These are phyloP conservation scores for Rubus parviflorus DNA, from an alignment of 306 rosid species.

Conservation along the genomic window DNA sequence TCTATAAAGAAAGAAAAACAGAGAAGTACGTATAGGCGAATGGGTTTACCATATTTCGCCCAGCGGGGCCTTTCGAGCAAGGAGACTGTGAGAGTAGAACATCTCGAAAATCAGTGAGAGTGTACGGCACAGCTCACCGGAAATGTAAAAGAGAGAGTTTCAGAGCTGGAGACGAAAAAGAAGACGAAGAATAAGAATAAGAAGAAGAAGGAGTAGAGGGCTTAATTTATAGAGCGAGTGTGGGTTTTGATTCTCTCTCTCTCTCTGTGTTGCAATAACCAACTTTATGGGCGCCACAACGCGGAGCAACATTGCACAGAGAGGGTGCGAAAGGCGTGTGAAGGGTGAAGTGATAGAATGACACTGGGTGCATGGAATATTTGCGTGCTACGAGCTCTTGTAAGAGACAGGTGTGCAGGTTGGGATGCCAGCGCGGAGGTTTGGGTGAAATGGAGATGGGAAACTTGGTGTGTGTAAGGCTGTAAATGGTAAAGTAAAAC, in stretches of 20 bases:
- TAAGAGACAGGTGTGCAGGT: neutral
- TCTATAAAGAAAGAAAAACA: neutral
- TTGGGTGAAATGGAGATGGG: neutral
- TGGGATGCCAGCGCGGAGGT: too few relatives aligned
- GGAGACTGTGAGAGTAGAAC: slow-evolving; percentile 89
- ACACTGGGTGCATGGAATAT: neutral
- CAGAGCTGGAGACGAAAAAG: neutral
- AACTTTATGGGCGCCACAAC: slow-evolving; percentile 17
- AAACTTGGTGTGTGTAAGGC: neutral
- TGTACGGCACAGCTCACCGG: slow-evolving; percentile 2
- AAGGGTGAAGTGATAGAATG: neutral
- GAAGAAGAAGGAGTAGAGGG: too few relatives aligned
- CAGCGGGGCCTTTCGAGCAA: slow-evolving; percentile 81
- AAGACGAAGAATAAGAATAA: neutral
- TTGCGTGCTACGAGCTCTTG: neutral
- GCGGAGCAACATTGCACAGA: neutral
- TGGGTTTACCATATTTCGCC: slow-evolving; percentile 74
- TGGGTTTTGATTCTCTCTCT: too few relatives aligned
- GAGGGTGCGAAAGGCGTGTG: neutral
- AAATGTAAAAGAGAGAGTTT: neutral
- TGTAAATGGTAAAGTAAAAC: neutral
- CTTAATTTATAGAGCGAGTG: neutral
- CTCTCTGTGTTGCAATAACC: neutral
- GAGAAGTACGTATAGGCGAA: neutral
- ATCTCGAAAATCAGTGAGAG: slow-evolving; percentile 18